Evolutionary conservation across 306 rosid species (phyloP).

Genomic region (Casuarina equisetifolia): DNA sequence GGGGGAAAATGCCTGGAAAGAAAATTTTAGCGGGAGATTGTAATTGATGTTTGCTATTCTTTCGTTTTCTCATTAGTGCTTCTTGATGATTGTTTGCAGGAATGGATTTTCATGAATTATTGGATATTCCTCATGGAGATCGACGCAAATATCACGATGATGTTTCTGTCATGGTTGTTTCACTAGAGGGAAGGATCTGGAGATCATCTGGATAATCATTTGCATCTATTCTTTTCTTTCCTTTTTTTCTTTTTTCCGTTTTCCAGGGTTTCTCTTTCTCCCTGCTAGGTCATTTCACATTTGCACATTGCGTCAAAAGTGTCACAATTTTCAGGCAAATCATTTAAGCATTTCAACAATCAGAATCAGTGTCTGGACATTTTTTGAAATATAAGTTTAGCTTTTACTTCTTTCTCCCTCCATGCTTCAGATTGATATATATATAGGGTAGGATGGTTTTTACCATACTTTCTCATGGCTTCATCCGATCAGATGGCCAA

Average conservation of each 20-base stretch:
- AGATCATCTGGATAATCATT: conserved; percentile 55
- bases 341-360: conserved; percentile 29
- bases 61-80: background rate
- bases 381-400: conserved; percentile 14
- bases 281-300: conserved; percentile 35
- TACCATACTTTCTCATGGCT: too few species aligned
- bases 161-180: conserved; percentile 64
- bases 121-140: conserved; percentile 65
- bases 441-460: too few species aligned
- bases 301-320: conserved; percentile 41
- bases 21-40: background rate
- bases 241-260: conserved; percentile 6
- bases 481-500: too few species aligned
- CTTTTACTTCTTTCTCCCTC: background rate
- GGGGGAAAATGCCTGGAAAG: background rate
- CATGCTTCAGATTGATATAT: background rate
- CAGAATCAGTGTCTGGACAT: conserved; percentile 23
- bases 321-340: conserved; percentile 49
- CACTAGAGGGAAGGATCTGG: conserved; percentile 70
- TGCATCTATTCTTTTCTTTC: background rate
- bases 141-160: conserved; percentile 67
- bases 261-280: conserved; percentile 8
- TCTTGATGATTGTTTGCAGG: conserved; percentile 28
- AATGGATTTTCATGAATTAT: conserved; percentile 65
- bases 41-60: background rate